Percentiles rank a stretch among this genome's conserved stretches.
phyloP scores from a whole-genome alignment of 2,329 filamentous ascomycete genomes.

The Epichloe brachyelytri region DNA sequence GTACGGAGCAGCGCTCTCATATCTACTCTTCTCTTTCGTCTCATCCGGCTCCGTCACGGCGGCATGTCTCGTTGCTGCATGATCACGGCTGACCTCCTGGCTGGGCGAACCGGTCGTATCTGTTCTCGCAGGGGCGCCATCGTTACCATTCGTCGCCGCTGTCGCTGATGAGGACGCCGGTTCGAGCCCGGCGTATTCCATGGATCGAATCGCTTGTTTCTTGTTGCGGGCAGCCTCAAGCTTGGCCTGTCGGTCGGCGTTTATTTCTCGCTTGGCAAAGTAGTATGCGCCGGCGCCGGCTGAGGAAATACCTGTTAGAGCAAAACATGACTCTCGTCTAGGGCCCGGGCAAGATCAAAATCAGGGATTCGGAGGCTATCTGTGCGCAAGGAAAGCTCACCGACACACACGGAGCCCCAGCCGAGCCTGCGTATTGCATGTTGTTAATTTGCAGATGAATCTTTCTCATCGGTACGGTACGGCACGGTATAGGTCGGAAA shows the following conservation, averaged over 20 bases:
- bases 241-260: slow-evolving; percentile 67
- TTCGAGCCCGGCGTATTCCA: slow-evolving; percentile 34
- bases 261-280: slow-evolving; percentile 91
- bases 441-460: neutral
- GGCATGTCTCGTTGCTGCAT: slow-evolving; percentile 74
- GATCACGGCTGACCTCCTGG: slow-evolving; percentile 61
- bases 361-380: neutral
- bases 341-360: too few species aligned
- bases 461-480: neutral
- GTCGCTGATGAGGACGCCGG: slow-evolving; percentile 23
- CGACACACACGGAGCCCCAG: slow-evolving; percentile 79
- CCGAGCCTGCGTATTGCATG: slow-evolving; percentile 54
- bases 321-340: neutral
- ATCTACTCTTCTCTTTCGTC: slow-evolving; percentile 72
- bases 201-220: slow-evolving; percentile 43
- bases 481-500: neutral
- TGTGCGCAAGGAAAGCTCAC: slow-evolving; percentile 33
- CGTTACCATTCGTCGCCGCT: slow-evolving; percentile 15
- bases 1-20: slow-evolving; percentile 68
- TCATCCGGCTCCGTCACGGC: slow-evolving; percentile 56
- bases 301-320: slow-evolving; percentile 19
- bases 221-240: slow-evolving; percentile 54
- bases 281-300: slow-evolving; percentile 87
- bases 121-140: slow-evolving; percentile 41
- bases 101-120: slow-evolving; percentile 51